phyloP scores from a whole-genome alignment of 2,329 filamentous ascomycete species.

The Davidsoniella virescens region DNA sequence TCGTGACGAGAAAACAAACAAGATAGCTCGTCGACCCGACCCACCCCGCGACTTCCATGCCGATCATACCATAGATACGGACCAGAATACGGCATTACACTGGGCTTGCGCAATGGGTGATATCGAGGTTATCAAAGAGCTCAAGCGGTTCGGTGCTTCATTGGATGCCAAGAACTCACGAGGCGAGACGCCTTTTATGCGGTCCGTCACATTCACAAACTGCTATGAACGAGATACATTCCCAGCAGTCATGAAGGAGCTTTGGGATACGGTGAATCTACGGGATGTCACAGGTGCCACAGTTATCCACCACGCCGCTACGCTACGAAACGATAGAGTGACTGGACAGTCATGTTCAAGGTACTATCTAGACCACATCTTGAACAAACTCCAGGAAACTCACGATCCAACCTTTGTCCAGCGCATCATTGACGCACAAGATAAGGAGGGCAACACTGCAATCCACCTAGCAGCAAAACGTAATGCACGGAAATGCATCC shows the following conservation, averaged over 20 bases:
- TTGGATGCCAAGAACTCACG: constrained; percentile 53
- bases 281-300: constrained; percentile 71
- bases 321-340: constrained; percentile 64
- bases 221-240: constrained; percentile 91
- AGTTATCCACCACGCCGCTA: constrained; percentile 86
- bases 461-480: constrained; percentile 59
- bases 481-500: constrained; percentile 77
- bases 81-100: constrained; percentile 82
- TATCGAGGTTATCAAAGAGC: constrained; percentile 72
- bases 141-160: constrained; percentile 66
- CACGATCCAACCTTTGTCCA: constrained; percentile 63
- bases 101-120: constrained; percentile 98
- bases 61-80: constrained; percentile 83
- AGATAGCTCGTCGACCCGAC: constrained; percentile 52
- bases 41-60: constrained; percentile 78
- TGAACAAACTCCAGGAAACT: constrained; percentile 71
- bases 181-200: constrained; percentile 85
- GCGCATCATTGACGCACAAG: constrained; percentile 62
- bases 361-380: constrained; percentile 83
- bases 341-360: constrained; percentile 78
- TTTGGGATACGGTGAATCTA: constrained; percentile 65
- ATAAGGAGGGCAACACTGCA: constrained; percentile 79
- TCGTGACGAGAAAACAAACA: constrained; percentile 47
- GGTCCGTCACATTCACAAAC: constrained; percentile 89
- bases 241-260: constrained; percentile 63